A percentile compares a stretch with the other conserved stretches of the same genome.
phyloP scores from a whole-genome alignment of 257 asterid genomes.

The Hygrophila difformis region DNA sequence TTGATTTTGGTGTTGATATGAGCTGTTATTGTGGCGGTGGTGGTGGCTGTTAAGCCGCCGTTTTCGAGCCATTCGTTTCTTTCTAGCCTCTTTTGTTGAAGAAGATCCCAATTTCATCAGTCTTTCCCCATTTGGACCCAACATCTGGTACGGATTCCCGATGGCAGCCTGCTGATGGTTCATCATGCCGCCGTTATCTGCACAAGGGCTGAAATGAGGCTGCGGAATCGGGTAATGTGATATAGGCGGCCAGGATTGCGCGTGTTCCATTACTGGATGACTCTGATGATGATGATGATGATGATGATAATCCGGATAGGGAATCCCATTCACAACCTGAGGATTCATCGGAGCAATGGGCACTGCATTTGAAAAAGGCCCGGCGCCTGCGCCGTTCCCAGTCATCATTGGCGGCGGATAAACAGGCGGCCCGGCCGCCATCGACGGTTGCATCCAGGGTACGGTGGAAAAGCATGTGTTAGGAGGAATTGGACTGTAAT shows the following conservation, averaged over 20 bases:
- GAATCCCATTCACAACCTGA: constrained; percentile 32
- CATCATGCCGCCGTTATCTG: constrained; percentile 16
- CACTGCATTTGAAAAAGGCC: constrained; percentile 22
- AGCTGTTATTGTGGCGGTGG: constrained; percentile 24
- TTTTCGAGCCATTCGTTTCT: constrained; percentile 92
- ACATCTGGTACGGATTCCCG: constrained; percentile 33
- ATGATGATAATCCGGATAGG: constrained; percentile 21
- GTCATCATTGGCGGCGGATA: too few relatives aligned
- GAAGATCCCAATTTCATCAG: constrained; percentile 45
- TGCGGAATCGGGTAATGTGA: constrained; percentile 22
- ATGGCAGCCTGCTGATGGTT: constrained; percentile 26
- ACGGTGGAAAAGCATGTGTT: constrained; percentile 17
- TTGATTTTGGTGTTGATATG: constrained; percentile 23
- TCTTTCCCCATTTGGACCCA: constrained; percentile 44
- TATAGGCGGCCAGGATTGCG: constrained; percentile 50
- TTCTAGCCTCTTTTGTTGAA: constrained; percentile 83
- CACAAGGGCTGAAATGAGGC: constrained; percentile 29
- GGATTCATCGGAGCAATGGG: constrained; percentile 17
- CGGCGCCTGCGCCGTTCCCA: too few relatives aligned
- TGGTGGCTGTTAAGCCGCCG: constrained; percentile 39
- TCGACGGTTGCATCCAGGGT: constrained; percentile 33
- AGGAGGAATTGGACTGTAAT: constrained; percentile 20
- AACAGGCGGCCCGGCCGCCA: constrained; percentile 5
- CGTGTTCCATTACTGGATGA: constrained; percentile 36
- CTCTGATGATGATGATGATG: too few relatives aligned